A percentile compares a stretch with the other conserved stretches of the same genome.
Conservation (phyloP, 2,329 filamentous ascomycete species). For the Hypoxylon sp. region DNA sequence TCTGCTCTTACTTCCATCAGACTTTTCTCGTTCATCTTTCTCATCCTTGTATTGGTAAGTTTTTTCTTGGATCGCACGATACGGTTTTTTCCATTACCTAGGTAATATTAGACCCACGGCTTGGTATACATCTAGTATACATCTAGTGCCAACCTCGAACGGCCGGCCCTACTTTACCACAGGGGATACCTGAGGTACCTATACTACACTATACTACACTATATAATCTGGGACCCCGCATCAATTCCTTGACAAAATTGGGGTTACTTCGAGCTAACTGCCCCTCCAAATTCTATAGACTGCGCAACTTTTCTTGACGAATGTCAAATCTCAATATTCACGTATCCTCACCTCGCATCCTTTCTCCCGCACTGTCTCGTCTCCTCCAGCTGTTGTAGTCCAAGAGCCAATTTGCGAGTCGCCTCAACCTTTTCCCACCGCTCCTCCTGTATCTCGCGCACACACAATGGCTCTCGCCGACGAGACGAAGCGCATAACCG, state of each 20-base stretch:
- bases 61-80: not conserved
- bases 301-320: conserved; percentile 67
- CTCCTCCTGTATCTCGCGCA: conserved; percentile 67
- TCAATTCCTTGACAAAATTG: conserved; percentile 44
- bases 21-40: conserved; percentile 46
- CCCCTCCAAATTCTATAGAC: conserved; percentile 57
- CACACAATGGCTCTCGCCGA: conserved; percentile 74
- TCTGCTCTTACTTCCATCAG: conserved; percentile 46
- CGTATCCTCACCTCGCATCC: conserved; percentile 54
- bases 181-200: not conserved
- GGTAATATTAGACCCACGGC: conserved; percentile 45
- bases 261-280: conserved; percentile 44
- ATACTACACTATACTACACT: not conserved
- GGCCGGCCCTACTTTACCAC: conserved; percentile 26
- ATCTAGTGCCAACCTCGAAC: conserved; percentile 6
- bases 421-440: conserved; percentile 67
- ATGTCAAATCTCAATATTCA: conserved; percentile 63
- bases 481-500: conserved; percentile 84
- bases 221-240: conserved; percentile 21
- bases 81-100: conserved; percentile 18
- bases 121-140: conserved; percentile 34
- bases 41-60: conserved; percentile 52
- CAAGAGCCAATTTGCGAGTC: conserved; percentile 68
- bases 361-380: conserved; percentile 57
- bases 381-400: conserved; percentile 60